These are phyloP conservation scores for Fonsecaea pedrosoi DNA, from an alignment of 2,329 filamentous ascomycete species.

Conservation along the genomic window DNA sequence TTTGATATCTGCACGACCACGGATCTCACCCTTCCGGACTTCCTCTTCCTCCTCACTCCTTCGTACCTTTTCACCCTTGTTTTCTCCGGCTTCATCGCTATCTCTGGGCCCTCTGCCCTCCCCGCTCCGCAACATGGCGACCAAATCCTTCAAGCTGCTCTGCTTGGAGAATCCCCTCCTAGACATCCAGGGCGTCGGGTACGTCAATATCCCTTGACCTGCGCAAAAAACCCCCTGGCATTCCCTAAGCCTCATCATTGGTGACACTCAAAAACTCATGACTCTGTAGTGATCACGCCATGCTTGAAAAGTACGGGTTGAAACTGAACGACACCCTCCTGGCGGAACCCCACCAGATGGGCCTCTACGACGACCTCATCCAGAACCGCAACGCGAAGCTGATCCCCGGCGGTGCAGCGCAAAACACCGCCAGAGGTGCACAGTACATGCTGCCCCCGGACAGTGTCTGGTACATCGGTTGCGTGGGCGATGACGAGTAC, in stretches of 20 bases:
- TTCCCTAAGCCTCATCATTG: background rate
- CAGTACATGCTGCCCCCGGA: conserved; percentile 88
- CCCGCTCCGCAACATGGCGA: conserved; percentile 64
- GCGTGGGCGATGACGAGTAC: conserved; percentile 95
- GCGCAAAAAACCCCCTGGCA: conserved; percentile 2
- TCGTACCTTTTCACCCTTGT: background rate
- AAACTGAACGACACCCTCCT: conserved; percentile 98
- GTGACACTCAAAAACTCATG: conserved; percentile 6
- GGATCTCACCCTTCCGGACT: background rate
- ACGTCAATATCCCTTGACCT: conserved; percentile 41
- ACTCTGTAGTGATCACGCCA: conserved; percentile 72
- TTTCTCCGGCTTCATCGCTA: background rate
- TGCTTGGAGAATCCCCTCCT: conserved; percentile 97
- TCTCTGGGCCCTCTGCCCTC: background rate
- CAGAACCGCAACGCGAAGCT: conserved; percentile 91
- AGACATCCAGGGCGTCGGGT: conserved; percentile 86
- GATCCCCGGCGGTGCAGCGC: conserved; percentile 93
- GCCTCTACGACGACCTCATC: conserved; percentile 90
- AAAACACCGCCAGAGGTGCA: conserved; percentile 95
- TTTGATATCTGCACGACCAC: background rate
- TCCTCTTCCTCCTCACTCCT: background rate
- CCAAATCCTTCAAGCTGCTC: conserved; percentile 84
- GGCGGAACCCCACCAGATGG: conserved; percentile 70
- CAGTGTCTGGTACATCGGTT: conserved; percentile 91
- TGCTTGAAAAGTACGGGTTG: conserved; percentile 90